Base-by-base conservation (phyloP, 805 yeast genomes). In the Brettanomyces sp. region DNA sequence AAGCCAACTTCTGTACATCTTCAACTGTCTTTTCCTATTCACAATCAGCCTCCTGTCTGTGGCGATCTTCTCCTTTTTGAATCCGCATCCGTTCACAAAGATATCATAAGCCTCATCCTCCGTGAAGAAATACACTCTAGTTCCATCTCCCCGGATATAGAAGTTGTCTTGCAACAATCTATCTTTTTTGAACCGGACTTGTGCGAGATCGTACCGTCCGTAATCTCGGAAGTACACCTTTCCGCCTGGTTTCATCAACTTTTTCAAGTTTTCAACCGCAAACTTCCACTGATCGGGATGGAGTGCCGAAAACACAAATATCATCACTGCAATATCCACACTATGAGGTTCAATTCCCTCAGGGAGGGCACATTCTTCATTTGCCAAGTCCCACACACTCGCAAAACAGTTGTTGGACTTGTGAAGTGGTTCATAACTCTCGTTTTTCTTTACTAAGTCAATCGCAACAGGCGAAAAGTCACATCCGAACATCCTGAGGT, bases 141-240 rank as follows among this genome's bases (percentile, higher is more conserved):
- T 93, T 42, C 99, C 99, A 62, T 93, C 99, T 36, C 99, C 99
- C 58, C 99, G 78, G 36, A 90, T 88, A 64, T 93, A 93, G 59
- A 93, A 93, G 64, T 93, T 90, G 47, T 91, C 97, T 45, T 87
- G 96, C 46, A 93, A 63, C 25, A 87, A 65, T 56, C 98, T 76
- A 42, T 86, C 84, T 62, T 85, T 85, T 65, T 93, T 93, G 70
- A 91, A 89, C 55, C 99, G 68, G 46, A 93, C 83, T 61, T 93
- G 99, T 0, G 99, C 96, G 64, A 93, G 70, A 65, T 93, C 99
- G 59, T 91, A 93, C 52, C 97, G 76, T 2, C 97, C 98, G 60
- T 93, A 93, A 63, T 93, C 99, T 60, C 99, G 72, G 63, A 93
- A 86, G 39, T 91, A 70, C 34, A 93, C 80, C 52, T 78, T 76